A percentile compares a stretch with the other conserved stretches of the same genome.
phyloP scores from a whole-genome alignment of 2,329 filamentous ascomycete genomes.

The Didymosphaeria variabile region DNA sequence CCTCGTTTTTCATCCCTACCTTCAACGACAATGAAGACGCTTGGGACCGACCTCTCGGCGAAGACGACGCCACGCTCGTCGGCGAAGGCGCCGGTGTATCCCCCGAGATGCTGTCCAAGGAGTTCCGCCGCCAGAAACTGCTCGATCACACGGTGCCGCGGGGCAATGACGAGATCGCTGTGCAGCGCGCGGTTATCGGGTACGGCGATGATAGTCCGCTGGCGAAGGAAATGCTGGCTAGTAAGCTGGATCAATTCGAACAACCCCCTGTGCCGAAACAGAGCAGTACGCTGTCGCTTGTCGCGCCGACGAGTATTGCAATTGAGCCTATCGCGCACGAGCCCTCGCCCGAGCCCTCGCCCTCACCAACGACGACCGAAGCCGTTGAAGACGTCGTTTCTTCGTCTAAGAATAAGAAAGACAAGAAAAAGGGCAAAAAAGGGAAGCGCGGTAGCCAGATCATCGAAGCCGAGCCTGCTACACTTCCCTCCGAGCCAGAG shows the following conservation, averaged over 20 bases:
- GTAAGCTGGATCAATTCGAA: slow-evolving; percentile 14
- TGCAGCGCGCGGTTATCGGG: slow-evolving; percentile 25
- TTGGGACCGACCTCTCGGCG: slow-evolving; percentile 37
- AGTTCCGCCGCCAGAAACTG: slow-evolving; percentile 37
- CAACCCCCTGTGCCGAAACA: neutral
- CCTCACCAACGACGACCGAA: neutral
- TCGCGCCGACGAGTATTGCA: neutral
- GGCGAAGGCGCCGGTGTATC: slow-evolving; percentile 31
- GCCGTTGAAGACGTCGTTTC: slow-evolving; percentile 19
- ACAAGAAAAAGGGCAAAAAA: slow-evolving; percentile 43
- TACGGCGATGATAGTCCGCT: slow-evolving; percentile 9
- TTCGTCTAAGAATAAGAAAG: slow-evolving; percentile 39
- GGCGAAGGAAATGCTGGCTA: slow-evolving; percentile 6
- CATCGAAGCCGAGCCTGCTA: slow-evolving; percentile 23
- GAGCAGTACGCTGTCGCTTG: neutral
- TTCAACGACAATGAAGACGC: slow-evolving; percentile 45
- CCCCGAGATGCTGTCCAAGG: slow-evolving; percentile 30
- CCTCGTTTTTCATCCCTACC: slow-evolving; percentile 31
- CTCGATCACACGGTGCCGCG: slow-evolving; percentile 36
- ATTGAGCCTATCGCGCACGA: slow-evolving; percentile 1
- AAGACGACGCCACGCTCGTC: slow-evolving; percentile 45
- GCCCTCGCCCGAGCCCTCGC: neutral
- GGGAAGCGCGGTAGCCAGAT: slow-evolving; percentile 34
- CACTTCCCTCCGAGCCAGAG: slow-evolving; percentile 14
- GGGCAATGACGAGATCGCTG: slow-evolving; percentile 21